Evolutionary conservation across 176 grass and related monocot genomes (phyloP).

Genomic region (Oryza longistaminata): DNA sequence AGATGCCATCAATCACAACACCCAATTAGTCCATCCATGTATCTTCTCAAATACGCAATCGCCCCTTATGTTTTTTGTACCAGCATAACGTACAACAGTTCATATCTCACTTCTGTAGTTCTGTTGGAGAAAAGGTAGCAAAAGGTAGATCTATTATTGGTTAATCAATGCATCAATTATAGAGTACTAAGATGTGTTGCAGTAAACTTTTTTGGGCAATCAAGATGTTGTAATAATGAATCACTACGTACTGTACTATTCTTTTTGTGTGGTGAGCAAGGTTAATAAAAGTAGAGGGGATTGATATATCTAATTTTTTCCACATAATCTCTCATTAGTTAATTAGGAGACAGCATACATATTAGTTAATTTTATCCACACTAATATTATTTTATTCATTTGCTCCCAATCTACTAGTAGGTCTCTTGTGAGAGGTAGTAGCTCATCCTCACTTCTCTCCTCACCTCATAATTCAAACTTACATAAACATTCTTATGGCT

Average conservation of each 20-base stretch:
- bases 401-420: too few relatives aligned
- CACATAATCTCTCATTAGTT: too few relatives aligned
- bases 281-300: too few relatives aligned
- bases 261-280: too few relatives aligned
- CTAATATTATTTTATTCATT: too few relatives aligned
- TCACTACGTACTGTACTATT: neutral
- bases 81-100: neutral
- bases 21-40: neutral
- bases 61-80: constrained; percentile 16
- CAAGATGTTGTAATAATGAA: neutral
- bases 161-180: constrained; percentile 4
- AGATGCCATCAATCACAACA: neutral
- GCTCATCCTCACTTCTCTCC: too few relatives aligned
- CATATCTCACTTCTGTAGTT: neutral
- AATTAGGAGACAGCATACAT: too few relatives aligned
- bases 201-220: neutral
- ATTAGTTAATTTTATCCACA: too few relatives aligned
- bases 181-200: neutral
- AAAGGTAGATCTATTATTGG: constrained; percentile 12
- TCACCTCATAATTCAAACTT: too few relatives aligned
- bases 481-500: too few relatives aligned
- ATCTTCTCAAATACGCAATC: neutral
- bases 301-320: too few relatives aligned
- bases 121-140: neutral
- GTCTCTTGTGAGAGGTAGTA: too few relatives aligned